A percentile compares a stretch with the other conserved stretches of the same genome.
These are phyloP conservation scores for Silene uniflora DNA, from an alignment of 148 eudicot genomes.

Conservation along the genomic window DNA sequence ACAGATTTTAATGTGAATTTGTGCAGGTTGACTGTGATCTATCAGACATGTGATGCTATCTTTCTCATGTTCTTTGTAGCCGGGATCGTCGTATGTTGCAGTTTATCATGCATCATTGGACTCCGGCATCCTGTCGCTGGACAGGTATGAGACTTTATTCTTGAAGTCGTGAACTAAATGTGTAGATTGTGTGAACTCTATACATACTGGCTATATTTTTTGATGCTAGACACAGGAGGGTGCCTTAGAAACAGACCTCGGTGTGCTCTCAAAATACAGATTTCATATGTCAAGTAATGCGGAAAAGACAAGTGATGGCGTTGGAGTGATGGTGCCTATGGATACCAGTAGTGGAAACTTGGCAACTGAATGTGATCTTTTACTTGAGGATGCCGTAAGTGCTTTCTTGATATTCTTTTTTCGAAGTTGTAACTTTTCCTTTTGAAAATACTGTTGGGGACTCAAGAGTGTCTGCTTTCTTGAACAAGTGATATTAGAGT, in stretches of 20 bases:
- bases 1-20: constrained; percentile 13
- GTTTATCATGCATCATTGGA: constrained; percentile 95
- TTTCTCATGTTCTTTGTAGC: constrained; percentile 89
- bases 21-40: constrained; percentile 90
- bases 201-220: constrained; percentile 2
- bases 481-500: neutral
- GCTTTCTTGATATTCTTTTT: neutral
- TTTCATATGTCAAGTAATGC: constrained; percentile 45
- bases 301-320: constrained; percentile 54
- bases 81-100: constrained; percentile 92
- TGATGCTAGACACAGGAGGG: constrained; percentile 61
- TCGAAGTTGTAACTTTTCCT: neutral
- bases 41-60: constrained; percentile 91
- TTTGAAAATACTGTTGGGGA: neutral
- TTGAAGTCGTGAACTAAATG: neutral
- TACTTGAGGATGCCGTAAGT: constrained; percentile 94
- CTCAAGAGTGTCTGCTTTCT: neutral
- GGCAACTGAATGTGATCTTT: constrained; percentile 68
- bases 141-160: constrained; percentile 48
- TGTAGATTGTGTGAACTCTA: constrained; percentile 3
- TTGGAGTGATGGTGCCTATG: constrained; percentile 78
- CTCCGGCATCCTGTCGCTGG: constrained; percentile 85
- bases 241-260: constrained; percentile 90
- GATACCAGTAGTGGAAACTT: constrained; percentile 55
- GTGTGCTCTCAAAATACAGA: constrained; percentile 67